Conservation (phyloP, 345 rosid species). For the Garcia nutans region DNA sequence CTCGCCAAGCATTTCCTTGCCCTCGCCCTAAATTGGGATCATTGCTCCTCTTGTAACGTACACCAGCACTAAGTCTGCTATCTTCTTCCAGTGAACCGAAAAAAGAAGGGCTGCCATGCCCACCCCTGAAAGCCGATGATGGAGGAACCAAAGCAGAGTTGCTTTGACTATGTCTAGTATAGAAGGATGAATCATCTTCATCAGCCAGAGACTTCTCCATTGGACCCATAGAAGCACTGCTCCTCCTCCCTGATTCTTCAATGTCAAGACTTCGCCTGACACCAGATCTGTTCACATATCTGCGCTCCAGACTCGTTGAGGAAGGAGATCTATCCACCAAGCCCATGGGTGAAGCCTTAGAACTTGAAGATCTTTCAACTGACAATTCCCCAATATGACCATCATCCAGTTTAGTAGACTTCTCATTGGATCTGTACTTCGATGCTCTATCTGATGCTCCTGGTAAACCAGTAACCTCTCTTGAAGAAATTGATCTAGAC, state of each 20-base stretch:
- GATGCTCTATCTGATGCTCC: conserved; percentile 60
- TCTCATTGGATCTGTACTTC: conserved; percentile 60
- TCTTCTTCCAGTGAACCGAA: conserved; percentile 73
- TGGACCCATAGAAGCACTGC: conserved; percentile 43
- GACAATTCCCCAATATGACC: conserved; percentile 59
- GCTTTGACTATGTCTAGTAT: conserved; percentile 52
- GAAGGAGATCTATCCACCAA: conserved; percentile 80
- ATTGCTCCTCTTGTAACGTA: conserved; percentile 62
- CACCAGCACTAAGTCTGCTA: conserved; percentile 42
- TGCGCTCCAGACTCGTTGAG: conserved; percentile 71
- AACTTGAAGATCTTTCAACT: conserved; percentile 60
- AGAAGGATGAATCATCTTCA: conserved; percentile 58
- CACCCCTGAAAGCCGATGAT: conserved; percentile 59
- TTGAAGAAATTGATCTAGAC: conserved; percentile 52
- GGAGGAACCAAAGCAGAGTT: conserved; percentile 58
- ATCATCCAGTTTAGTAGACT: conserved; percentile 57
- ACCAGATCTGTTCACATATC: conserved; percentile 51
- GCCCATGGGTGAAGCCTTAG: conserved; percentile 75
- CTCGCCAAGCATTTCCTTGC: conserved; percentile 87
- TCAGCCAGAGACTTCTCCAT: conserved; percentile 55
- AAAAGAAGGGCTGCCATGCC: conserved; percentile 61
- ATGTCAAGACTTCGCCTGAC: conserved; percentile 60
- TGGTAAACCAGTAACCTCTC: conserved; percentile 48
- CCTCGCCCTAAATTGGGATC: conserved; percentile 74
- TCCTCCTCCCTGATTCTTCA: conserved; percentile 73